Percentiles rank a stretch among this genome's conserved stretches.
Conservation (phyloP, 1,284 basidiomycete genomes). For the Mycena sp. region DNA sequence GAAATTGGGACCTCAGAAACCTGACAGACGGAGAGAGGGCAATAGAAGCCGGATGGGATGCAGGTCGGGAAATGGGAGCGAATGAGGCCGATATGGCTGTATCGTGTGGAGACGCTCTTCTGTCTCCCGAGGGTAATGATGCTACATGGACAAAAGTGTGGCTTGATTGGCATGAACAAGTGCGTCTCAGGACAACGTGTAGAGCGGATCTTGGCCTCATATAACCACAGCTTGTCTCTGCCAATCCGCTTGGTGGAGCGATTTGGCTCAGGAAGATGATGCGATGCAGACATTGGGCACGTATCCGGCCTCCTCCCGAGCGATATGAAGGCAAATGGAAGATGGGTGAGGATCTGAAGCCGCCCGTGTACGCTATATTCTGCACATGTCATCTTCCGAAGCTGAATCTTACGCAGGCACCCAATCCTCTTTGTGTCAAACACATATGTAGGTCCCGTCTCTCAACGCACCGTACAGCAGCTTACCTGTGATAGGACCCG, state of each 20-base stretch:
- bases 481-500: background rate
- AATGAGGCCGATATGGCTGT: conserved; percentile 14
- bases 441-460: background rate
- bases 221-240: background rate
- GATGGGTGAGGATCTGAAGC: conserved; percentile 12
- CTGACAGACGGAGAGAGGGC: conserved; percentile 12
- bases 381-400: background rate
- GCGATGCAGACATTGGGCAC: conserved; percentile 15
- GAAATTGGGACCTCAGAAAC: conserved; percentile 4
- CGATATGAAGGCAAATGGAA: conserved; percentile 16
- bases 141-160: conserved; percentile 5
- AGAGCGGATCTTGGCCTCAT: background rate
- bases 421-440: conserved; percentile 12
- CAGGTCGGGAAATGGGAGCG: conserved; percentile 7
- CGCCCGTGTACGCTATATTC: background rate
- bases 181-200: background rate
- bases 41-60: conserved; percentile 5
- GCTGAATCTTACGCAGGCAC: background rate
- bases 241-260: conserved; percentile 4
- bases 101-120: conserved; percentile 12
- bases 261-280: conserved; percentile 5
- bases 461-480: too few relatives aligned
- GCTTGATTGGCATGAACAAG: conserved; percentile 5
- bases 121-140: background rate
- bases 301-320: conserved; percentile 4